Evolutionary conservation across 495 filamentous ascomycete genomes (phyloP).

Genomic region (Melanomma pulvis-pyrius): DNA sequence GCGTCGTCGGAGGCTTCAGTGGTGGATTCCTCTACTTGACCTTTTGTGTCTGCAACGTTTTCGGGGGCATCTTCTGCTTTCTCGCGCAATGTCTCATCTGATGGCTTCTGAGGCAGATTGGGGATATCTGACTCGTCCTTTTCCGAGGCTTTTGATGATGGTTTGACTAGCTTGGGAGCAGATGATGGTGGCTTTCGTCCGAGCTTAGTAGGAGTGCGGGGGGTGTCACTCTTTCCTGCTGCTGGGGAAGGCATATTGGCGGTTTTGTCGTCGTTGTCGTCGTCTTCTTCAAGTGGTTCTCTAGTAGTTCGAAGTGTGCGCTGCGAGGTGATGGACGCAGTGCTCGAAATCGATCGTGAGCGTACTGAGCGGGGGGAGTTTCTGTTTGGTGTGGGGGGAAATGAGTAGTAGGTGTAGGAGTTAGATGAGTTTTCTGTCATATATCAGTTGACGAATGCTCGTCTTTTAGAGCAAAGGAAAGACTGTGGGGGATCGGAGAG

Average conservation of each 20-base stretch:
- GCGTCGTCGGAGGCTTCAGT: conserved; percentile 28
- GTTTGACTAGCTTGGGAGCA: conserved; percentile 49
- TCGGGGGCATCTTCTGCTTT: conserved; percentile 35
- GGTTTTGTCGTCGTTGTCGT: conserved; percentile 12
- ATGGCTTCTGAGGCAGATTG: conserved; percentile 43
- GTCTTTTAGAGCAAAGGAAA: conserved; percentile 24
- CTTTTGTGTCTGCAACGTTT: conserved; percentile 36
- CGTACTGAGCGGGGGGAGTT: conserved; percentile 43
- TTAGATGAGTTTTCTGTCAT: conserved; percentile 52
- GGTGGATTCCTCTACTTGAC: conserved; percentile 26
- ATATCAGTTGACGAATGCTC: conserved; percentile 38
- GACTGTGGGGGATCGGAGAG: background rate
- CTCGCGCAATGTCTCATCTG: conserved; percentile 28
- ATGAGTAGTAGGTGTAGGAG: conserved; percentile 57
- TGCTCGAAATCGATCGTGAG: conserved; percentile 44
- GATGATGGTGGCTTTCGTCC: conserved; percentile 51
- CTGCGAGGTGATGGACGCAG: conserved; percentile 35
- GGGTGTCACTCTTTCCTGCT: conserved; percentile 50
- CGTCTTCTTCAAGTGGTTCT: conserved; percentile 22
- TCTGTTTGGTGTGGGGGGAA: conserved; percentile 53
- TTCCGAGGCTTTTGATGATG: conserved; percentile 27
- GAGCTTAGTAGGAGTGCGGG: conserved; percentile 56
- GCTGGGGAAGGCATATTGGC: conserved; percentile 53
- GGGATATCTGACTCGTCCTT: conserved; percentile 43
- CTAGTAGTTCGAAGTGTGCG: conserved; percentile 31